Base-by-base conservation (phyloP, 139 green algal species). In the Gonium pectorale region DNA sequence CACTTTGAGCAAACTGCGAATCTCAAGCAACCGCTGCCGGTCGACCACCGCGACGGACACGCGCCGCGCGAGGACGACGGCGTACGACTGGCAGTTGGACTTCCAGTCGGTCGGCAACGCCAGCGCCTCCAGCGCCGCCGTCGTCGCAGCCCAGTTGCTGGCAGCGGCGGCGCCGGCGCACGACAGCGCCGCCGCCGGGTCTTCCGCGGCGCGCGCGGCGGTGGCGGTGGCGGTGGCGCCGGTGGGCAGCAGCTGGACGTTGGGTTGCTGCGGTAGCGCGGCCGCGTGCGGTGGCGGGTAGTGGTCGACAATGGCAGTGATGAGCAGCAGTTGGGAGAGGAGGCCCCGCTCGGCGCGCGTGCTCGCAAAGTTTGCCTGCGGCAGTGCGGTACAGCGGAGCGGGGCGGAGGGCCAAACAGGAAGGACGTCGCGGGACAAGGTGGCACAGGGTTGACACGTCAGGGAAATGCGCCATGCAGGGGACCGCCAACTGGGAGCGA, bases 351-450 rank as follows among this genome's bases (percentile, higher is more conserved):
- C 73, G 27, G 37, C 73, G 24, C 24, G 26, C 24, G 15, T 26
- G 68, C 68, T 77, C 33, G 43, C 41, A 26, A 77, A 77, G 44
- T 77, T 77, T 41, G 68, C 68, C 68, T 77, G 43, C 43, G 21
- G 46, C 46, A 54, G 15, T 54, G 46, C 13, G 46, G 46, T 15
- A 54, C 13, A 15, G 46, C 13, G 15, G 46, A 54, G 15, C 11
- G 46, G 15, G 46, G 46, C 11, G 46, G 46, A 54, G 46, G 46
- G 46, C 15, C 13, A 54, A 54, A 11, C 11, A 54, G n/a, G n/a
- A 54, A 54, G 46, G 46, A 54, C 46, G 15, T 24, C 46, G 46
- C 13, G 15, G 46, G 13, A 54, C 46, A 15, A 11, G 46, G 46
- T 15, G 13, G 11, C 13, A 15, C 13, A 11, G 46, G 13, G 46